Evolutionary conservation across 2,329 filamentous ascomycete genomes (phyloP), one percentile per base, ranked within the genome.

Genomic region (Thelonectria blattea): DNA sequence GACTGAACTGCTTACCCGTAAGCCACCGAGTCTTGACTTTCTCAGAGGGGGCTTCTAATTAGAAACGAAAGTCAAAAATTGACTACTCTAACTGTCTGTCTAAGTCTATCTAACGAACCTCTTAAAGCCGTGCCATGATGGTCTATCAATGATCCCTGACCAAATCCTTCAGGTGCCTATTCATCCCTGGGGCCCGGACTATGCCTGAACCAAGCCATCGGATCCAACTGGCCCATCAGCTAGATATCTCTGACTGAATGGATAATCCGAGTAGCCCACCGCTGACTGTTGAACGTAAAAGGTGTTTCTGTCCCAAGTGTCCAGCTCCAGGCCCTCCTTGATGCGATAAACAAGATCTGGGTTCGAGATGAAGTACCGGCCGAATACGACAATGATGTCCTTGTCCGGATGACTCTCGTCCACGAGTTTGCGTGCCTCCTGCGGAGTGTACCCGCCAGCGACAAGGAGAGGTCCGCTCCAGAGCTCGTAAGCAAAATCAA

Each of bases 361-460:
- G 1, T 73, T 76, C 0, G 74, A 58, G 14, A 76, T 7, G 24
- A 75, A 76, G n/a, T 68, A 57, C 1, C 75, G 64, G 0, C 73
- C 75, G 58, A 77, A 76, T 20, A 74, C 67, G 1, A 78, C 70
- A 4, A 75, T 62, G 3, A 78, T 69, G 1, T 76, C 68, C 14
- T 65, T 71, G 8, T 75, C 67, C 0, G 71, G 66, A 27, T 74
- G 67, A 6, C 71, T 62, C 3, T 68, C 52, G 12, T 79, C 72
- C 0, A 77, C 75, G 0, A 74, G 58, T 0, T 18, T 60, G 43
- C 43, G 43, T 1, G 76, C 77, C 0, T 60, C 58, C 0, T 64
- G 61, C 1, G 68, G 20, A 0, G 56, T 68, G 11, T 74, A 78
- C 0, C 76, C 76, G 0, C 77, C 78, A 0, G 76, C 76, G 15